phyloP scores from a whole-genome alignment of 768 basidiomycete species.

The Inosperma sp. region DNA sequence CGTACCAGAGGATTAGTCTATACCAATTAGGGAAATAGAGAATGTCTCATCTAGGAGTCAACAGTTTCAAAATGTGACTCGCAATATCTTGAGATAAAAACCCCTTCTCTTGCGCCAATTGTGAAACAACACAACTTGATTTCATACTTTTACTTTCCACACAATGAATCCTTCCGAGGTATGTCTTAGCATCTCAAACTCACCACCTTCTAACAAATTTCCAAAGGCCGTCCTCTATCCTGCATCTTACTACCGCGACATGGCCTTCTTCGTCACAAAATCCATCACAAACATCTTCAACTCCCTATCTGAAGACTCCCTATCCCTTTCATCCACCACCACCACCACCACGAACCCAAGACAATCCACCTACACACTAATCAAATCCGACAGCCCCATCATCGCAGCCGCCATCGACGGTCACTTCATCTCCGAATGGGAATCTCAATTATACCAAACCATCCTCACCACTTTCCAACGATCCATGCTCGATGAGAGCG shows the following conservation, averaged over 20 bases:
- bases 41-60: too few relatives aligned
- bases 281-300: conserved; percentile 6
- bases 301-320: neutral
- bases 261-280: conserved; percentile 6
- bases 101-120: too few relatives aligned
- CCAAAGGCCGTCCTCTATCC: conserved; percentile 5
- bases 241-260: conserved; percentile 7
- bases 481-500: conserved; percentile 5
- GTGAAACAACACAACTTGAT: too few relatives aligned
- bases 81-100: too few relatives aligned
- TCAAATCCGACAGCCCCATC: neutral
- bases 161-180: conserved; percentile 4
- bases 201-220: neutral
- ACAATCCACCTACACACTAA: neutral
- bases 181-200: too few relatives aligned
- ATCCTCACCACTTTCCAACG: neutral
- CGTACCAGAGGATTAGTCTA: too few relatives aligned
- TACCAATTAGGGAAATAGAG: too few relatives aligned
- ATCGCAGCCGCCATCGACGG: neutral
- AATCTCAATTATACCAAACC: neutral
- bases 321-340: neutral
- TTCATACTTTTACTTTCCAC: too few relatives aligned
- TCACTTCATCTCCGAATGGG: conserved; percentile 1
- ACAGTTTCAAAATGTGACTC: too few relatives aligned
- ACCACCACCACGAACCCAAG: neutral